These are phyloP conservation scores for Avena eriantha DNA, from an alignment of 176 grass and related monocot species.

Conservation along the genomic window DNA sequence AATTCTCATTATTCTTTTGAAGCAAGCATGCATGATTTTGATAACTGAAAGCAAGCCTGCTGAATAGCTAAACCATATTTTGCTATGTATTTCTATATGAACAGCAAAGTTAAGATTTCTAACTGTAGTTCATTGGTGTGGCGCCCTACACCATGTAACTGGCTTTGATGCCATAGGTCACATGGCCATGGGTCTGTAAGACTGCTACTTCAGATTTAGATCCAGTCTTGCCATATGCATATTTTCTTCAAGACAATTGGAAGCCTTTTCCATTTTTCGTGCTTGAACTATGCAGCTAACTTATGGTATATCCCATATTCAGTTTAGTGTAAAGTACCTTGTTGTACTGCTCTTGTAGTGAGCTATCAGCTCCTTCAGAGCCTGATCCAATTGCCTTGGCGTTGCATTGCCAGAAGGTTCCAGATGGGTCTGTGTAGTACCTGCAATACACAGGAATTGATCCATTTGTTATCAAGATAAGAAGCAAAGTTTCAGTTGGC, in stretches of 20 bases:
- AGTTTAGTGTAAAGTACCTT: conserved; percentile 57
- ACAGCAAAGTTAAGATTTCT: not conserved
- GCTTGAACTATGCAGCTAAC: not conserved
- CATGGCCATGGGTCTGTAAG: not conserved
- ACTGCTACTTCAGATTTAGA: not conserved
- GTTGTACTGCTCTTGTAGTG: conserved; percentile 95
- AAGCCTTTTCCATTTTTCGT: conserved; percentile 3
- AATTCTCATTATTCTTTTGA: conserved; percentile 21
- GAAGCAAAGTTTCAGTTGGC: conserved; percentile 5
- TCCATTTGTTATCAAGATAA: conserved; percentile 23
- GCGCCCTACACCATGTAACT: not conserved
- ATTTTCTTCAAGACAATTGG: not conserved
- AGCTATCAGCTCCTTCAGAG: conserved; percentile 98
- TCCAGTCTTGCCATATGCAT: not conserved
- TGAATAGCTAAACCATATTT: not conserved
- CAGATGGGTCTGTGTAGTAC: conserved; percentile 96
- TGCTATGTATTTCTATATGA: not conserved
- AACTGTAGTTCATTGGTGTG: conserved; percentile 4
- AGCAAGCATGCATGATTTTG: not conserved
- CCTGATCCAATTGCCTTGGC: conserved; percentile 97
- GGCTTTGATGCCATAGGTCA: not conserved
- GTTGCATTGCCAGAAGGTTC: conserved; percentile 94
- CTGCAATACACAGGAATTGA: conserved; percentile 43
- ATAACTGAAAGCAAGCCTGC: not conserved
- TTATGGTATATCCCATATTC: not conserved